phyloP scores from a whole-genome alignment of 768 basidiomycete species.

The Kwoniella sp. region DNA sequence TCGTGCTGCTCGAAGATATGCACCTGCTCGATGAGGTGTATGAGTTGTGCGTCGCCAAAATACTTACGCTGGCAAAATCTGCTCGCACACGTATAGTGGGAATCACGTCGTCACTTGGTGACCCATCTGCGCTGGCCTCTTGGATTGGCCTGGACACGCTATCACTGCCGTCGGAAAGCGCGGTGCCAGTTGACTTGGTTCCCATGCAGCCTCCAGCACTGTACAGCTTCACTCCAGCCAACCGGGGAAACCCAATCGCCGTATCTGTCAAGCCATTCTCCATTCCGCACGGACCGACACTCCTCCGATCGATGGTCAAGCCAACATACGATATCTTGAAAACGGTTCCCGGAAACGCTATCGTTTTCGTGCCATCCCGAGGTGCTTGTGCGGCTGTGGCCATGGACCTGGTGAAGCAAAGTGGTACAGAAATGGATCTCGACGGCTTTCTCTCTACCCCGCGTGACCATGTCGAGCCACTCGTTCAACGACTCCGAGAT shows the following conservation, averaged over 20 bases:
- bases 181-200: neutral
- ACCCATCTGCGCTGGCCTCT: conserved; percentile 70
- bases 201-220: conserved; percentile 8
- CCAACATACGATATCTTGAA: conserved; percentile 76
- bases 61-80: conserved; percentile 63
- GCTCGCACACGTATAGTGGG: conserved; percentile 70
- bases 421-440: conserved; percentile 66
- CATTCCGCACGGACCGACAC: conserved; percentile 75
- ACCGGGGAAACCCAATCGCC: conserved; percentile 73
- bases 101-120: conserved; percentile 69
- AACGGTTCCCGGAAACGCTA: conserved; percentile 51
- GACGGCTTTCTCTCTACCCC: conserved; percentile 46
- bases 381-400: conserved; percentile 69
- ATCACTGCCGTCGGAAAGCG: conserved; percentile 36
- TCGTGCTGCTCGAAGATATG: conserved; percentile 78
- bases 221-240: conserved; percentile 73
- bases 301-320: conserved; percentile 88
- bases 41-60: conserved; percentile 73
- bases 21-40: conserved; percentile 75
- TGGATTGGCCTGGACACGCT: conserved; percentile 75
- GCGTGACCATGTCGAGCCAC: conserved; percentile 61
- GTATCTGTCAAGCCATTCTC: conserved; percentile 72
- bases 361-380: conserved; percentile 86
- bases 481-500: conserved; percentile 62
- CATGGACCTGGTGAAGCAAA: conserved; percentile 79